Evolutionary conservation across 2,329 filamentous ascomycete genomes (phyloP), one percentile per base, ranked within the genome.

Genomic region (Colletotrichum plurivorum): DNA sequence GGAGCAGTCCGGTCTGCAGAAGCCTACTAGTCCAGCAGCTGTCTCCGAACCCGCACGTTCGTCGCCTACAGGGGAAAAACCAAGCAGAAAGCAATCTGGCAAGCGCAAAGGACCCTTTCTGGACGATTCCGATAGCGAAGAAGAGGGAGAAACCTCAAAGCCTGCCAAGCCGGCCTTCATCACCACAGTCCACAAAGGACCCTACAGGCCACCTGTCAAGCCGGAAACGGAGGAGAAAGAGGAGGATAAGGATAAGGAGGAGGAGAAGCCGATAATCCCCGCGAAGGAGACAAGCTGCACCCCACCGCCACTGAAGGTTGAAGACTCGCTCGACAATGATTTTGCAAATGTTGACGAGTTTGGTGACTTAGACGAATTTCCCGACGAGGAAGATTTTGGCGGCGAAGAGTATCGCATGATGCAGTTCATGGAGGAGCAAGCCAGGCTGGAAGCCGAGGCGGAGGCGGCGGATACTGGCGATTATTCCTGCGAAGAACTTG

Each of bases 351-450:
- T 81, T 39, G 81, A 78, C 46, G 75, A 76, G 4, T 73, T 77
- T 64, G 74, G 68, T 61, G 82, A 83, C 52, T 73, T 91, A 73
- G 90, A 93, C 73, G 88, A 90, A 18, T 88, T 90, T 71, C 83
- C 76, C 25, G 81, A 84, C 36, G 78, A 84, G 41, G 82, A 84
- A 53, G 77, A 80, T 1, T 82, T 85, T 43, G 86, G 86, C 73
- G 91, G 91, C 46, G 90, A 93, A 75, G 91, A 93, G 76, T 87
- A 86, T 71, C 82, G 89, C 55, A 90, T 90, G 74, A 88, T 89
- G 80, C 84, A 87, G 55, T 95, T 89, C 79, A 93, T 95, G 90
- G 89, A 91, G 75, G 92, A 94, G 76, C 93, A 96, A 77, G 89
- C 89, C 51, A 86, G 88, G 12, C 82, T 92, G 3, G 89, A 92